A percentile compares a stretch with the other conserved stretches of the same genome.
phyloP scores from a whole-genome alignment of 2,329 filamentous ascomycete species.

The Onygenales sp. region DNA sequence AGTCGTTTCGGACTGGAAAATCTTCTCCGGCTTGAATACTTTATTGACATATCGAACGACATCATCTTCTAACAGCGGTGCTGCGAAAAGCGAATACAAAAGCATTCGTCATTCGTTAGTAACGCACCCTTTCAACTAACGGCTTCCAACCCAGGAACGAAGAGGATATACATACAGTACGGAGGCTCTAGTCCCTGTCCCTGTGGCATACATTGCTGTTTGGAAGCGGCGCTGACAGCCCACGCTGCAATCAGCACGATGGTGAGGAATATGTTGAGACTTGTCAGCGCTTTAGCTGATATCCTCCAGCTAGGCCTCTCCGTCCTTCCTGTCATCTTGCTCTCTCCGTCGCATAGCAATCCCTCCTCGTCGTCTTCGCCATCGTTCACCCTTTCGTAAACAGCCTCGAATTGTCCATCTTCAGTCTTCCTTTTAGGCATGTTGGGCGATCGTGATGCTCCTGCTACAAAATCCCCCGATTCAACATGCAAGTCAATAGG shows the following conservation, averaged over 20 bases:
- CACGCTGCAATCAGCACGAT: neutral
- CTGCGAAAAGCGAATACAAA: neutral
- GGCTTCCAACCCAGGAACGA: neutral
- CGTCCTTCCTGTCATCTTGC: neutral
- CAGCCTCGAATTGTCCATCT: too few species aligned
- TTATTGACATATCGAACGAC: conserved; percentile 9
- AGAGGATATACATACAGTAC: conserved; percentile 1
- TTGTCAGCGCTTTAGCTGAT: conserved; percentile 2
- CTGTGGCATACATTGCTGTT: neutral
- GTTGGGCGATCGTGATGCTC: too few species aligned
- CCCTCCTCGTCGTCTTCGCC: conserved; percentile 4
- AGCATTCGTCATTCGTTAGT: neutral
- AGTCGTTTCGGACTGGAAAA: conserved; percentile 9
- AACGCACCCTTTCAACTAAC: neutral
- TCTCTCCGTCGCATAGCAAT: neutral
- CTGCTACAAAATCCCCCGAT: too few species aligned
- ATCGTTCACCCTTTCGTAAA: too few species aligned
- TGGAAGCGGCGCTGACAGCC: neutral
- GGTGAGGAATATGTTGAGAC: conserved; percentile 4
- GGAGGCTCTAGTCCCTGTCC: neutral
- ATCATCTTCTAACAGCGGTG: conserved; percentile 8
- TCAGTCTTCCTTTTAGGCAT: too few species aligned
- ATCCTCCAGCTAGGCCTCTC: conserved; percentile 1
- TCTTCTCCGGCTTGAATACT: conserved; percentile 4
- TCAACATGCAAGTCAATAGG: too few species aligned